phyloP scores from a whole-genome alignment of 352 stramenopile genomes.

The Phytophthora boehmeriae region DNA sequence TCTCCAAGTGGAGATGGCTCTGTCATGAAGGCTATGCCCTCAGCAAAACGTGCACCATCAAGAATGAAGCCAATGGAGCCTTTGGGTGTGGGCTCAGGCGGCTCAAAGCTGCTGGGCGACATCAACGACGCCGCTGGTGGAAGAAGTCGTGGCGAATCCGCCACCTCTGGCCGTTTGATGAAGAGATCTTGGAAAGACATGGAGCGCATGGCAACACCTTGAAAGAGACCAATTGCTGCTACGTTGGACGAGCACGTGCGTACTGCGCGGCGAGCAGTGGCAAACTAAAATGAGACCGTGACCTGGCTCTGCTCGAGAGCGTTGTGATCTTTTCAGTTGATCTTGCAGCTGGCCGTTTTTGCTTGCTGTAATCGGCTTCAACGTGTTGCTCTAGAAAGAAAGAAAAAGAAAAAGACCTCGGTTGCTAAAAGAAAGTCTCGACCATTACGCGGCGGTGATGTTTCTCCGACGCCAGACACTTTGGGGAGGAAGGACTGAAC shows the following conservation, averaged over 20 bases:
- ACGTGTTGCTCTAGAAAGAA: neutral
- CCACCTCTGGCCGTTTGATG: conserved; percentile 7
- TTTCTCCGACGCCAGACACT: too few species aligned
- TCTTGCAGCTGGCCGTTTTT: conserved; percentile 2
- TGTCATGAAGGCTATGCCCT: conserved; percentile 9
- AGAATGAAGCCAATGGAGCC: conserved; percentile 42
- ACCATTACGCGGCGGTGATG: too few species aligned
- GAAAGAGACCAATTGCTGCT: conserved; percentile 3
- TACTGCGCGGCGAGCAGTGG: conserved; percentile 14
- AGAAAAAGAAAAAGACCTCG: neutral
- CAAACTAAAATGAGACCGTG: conserved; percentile 5
- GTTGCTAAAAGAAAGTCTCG: neutral
- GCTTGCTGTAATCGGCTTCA: neutral
- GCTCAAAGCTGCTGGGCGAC: conserved; percentile 9
- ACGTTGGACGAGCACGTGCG: conserved; percentile 11
- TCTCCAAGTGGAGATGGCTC: conserved; percentile 15
- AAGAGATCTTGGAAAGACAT: conserved; percentile 43
- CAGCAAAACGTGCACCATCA: conserved; percentile 9
- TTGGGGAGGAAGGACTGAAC: neutral
- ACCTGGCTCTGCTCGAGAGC: conserved; percentile 3
- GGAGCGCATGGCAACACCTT: conserved; percentile 17
- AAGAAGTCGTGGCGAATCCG: conserved; percentile 1
- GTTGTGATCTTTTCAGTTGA: conserved; percentile 14
- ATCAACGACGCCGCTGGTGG: conserved; percentile 21
- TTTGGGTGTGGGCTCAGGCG: conserved; percentile 19